These are phyloP conservation scores for Serendipita sp. DNA, from an alignment of 768 basidiomycete genomes.

Conservation along the genomic window DNA sequence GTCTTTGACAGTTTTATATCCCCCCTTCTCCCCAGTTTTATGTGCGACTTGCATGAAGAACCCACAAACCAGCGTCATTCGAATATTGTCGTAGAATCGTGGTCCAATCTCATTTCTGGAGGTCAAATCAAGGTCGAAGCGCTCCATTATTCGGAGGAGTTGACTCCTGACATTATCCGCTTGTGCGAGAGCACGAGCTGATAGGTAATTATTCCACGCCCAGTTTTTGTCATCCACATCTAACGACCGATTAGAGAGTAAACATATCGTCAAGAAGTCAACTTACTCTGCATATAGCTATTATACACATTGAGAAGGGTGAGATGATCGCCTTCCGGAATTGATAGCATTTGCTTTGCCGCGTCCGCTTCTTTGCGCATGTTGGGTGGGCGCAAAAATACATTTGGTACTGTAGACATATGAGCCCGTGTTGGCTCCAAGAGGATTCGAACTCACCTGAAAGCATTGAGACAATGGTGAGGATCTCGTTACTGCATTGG, in stretches of 20 bases:
- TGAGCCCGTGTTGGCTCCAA: background rate
- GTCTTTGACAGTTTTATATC: conserved; percentile 87
- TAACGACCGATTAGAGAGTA: conserved; percentile 17
- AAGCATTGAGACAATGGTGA: conserved; percentile 93
- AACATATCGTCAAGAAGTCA: background rate
- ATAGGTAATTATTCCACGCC: conserved; percentile 84
- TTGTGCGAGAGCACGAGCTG: conserved; percentile 63
- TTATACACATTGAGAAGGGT: conserved; percentile 93
- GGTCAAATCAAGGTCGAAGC: conserved; percentile 62
- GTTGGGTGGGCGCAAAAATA: conserved; percentile 86
- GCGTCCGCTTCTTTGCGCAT: conserved; percentile 82
- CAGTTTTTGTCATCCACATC: conserved; percentile 70
- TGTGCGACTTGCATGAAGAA: conserved; percentile 99
- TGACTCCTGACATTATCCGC: conserved; percentile 90
- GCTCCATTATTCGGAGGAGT: conserved; percentile 81
- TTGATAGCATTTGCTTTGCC: conserved; percentile 73
- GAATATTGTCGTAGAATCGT: conserved; percentile 57
- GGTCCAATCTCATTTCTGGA: conserved; percentile 46
- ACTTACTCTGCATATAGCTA: conserved; percentile 67
- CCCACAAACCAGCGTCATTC: conserved; percentile 73
- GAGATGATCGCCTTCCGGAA: conserved; percentile 94
- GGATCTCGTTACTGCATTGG: conserved; percentile 86
- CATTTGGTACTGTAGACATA: conserved; percentile 52
- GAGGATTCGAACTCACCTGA: conserved; percentile 43
- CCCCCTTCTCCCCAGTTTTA: conserved; percentile 79